A percentile compares a stretch with the other conserved stretches of the same genome.
Conservation (phyloP, 2,329 filamentous ascomycete species). For the Penicillium hordei region DNA sequence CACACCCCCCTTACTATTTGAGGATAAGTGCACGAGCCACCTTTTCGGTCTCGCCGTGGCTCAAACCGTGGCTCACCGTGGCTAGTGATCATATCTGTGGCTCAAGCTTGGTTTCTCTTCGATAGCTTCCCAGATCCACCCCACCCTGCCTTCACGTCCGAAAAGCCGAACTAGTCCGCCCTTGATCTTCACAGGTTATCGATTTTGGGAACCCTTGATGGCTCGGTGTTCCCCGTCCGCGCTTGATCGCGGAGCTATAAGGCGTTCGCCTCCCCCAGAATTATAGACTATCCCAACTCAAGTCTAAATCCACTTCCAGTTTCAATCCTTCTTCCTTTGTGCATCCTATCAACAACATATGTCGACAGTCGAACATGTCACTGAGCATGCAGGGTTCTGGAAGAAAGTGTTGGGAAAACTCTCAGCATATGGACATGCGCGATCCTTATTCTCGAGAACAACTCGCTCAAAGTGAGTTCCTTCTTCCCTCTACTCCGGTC, state of each 20-base stretch:
- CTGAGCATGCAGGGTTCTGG: slow-evolving; percentile 32
- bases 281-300: background rate
- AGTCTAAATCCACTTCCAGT: slow-evolving; percentile 4
- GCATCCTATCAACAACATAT: slow-evolving; percentile 15
- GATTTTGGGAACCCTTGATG: slow-evolving; percentile 19
- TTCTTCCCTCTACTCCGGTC: background rate
- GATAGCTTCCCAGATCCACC: slow-evolving; percentile 24
- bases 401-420: slow-evolving; percentile 34
- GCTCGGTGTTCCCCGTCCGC: slow-evolving; percentile 20
- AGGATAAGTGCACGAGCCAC: slow-evolving; percentile 21
- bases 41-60: slow-evolving; percentile 24
- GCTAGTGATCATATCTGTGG: slow-evolving; percentile 16
- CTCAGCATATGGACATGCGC: slow-evolving; percentile 29
- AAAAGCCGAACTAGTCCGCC: slow-evolving; percentile 27
- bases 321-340: background rate
- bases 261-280: slow-evolving; percentile 15
- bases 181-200: slow-evolving; percentile 29
- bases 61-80: slow-evolving; percentile 15
- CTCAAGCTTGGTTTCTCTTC: slow-evolving; percentile 14
- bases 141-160: slow-evolving; percentile 12
- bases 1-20: slow-evolving; percentile 17
- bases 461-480: slow-evolving; percentile 31
- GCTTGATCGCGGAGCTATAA: slow-evolving; percentile 17
- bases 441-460: slow-evolving; percentile 29
- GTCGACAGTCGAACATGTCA: slow-evolving; percentile 29